phyloP scores from a whole-genome alignment of 345 rosid species.

The Eucalyptus regnans region DNA sequence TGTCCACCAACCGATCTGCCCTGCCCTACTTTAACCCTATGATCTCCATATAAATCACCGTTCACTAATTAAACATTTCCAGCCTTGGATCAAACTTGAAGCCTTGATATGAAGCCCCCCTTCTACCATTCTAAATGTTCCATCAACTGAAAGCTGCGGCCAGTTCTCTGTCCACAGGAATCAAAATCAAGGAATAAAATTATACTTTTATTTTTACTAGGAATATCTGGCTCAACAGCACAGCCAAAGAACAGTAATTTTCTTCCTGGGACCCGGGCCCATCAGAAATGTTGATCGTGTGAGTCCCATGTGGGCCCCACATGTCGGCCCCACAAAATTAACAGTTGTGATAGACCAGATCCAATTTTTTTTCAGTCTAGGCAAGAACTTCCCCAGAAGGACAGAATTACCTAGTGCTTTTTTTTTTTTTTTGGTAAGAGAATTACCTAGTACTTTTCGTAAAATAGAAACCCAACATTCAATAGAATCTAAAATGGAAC shows the following conservation, averaged over 20 bases:
- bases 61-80: not conserved
- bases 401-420: not conserved
- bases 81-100: not conserved
- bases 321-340: not conserved
- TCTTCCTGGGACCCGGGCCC: not conserved
- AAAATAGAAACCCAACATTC: not conserved
- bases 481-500: not conserved
- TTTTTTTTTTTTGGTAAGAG: not conserved
- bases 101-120: not conserved
- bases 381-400: not conserved
- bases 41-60: not conserved
- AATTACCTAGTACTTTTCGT: not conserved
- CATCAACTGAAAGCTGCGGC: not conserved
- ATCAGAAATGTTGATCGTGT: not conserved
- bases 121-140: not conserved
- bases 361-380: not conserved
- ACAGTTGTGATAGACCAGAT: not conserved
- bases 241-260: not conserved
- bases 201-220: not conserved
- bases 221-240: not conserved
- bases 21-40: not conserved
- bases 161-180: not conserved
- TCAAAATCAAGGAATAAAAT: not conserved
- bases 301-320: not conserved
- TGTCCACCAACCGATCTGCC: not conserved